Evolutionary conservation across 768 basidiomycete genomes (phyloP), one percentile per base, ranked within the genome.

Genomic region (Mycena indigotica): DNA sequence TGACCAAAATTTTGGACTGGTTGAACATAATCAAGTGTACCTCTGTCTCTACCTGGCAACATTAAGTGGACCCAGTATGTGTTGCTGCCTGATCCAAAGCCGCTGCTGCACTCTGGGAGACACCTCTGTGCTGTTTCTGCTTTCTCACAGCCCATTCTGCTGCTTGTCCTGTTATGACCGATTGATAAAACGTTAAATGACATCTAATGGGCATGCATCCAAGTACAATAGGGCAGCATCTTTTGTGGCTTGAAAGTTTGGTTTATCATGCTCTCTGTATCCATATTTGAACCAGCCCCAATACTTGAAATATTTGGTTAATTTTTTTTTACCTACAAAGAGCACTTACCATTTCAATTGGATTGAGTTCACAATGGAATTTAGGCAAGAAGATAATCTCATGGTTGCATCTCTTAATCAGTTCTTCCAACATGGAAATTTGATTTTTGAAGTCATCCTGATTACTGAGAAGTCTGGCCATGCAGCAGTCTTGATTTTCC

Each of bases 61-160:
- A n/a, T 53, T 19, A 53, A n/a, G 26, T n/a, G 32, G 35, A 28
- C 26, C 51, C 17, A 25, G 21, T 48, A 15, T 24, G 58, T 46
- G 58, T 64, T 61, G 46, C 53, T 45, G 41, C 55, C 30, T 61
- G 53, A 26, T 71, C 66, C 21, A 67, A 57, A n/a, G 57, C 30
- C 51, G 63, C 59, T 65, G 67, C 64, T 29, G 64, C 69, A 19
- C 8, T 26, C 55, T 64, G 51, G 10, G 55, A 65, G 8, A 44
- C 41, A 13, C 41, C 41, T 44, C 41, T 44, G 21, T 44, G 41
- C 41, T 44, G 41, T 23, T 64, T 69, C 57, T 71, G 68, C 60
- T 69, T 68, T 16, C 62, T 38, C 2, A 71, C 70, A 23, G 71
- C 70, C 68, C 69, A 73, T 39, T 64, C 70, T 25, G 69, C 69